Evolutionary conservation across 2,329 filamentous ascomycete genomes (phyloP).

Genomic region (Corinectria fuckeliana): DNA sequence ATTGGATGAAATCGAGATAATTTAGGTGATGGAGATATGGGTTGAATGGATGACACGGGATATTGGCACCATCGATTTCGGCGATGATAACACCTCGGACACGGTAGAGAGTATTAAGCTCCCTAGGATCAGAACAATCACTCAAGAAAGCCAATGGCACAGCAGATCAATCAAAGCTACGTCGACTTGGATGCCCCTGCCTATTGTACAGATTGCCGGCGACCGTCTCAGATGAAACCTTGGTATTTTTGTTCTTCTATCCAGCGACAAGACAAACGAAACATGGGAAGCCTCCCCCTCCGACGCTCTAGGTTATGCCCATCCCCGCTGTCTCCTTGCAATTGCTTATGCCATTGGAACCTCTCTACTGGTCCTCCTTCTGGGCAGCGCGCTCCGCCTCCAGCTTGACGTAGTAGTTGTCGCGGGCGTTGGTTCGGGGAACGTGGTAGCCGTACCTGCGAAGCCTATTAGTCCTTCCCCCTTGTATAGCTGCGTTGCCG

Average conservation of each 20-base stretch:
- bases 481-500: neutral
- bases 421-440: slow-evolving; percentile 64
- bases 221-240: slow-evolving; percentile 33
- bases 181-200: slow-evolving; percentile 36
- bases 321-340: slow-evolving; percentile 8
- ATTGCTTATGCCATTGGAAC: slow-evolving; percentile 1
- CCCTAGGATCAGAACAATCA: neutral
- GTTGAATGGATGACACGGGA: neutral
- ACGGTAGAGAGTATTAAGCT: neutral
- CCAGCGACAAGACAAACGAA: slow-evolving; percentile 37
- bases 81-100: neutral
- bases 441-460: slow-evolving; percentile 68
- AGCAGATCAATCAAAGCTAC: slow-evolving; percentile 22
- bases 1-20: neutral
- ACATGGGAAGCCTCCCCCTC: slow-evolving; percentile 22
- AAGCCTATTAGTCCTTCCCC: slow-evolving; percentile 13
- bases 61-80: neutral
- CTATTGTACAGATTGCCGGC: slow-evolving; percentile 38
- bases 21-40: neutral
- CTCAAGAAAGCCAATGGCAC: slow-evolving; percentile 9
- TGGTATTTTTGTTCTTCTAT: slow-evolving; percentile 35
- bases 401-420: slow-evolving; percentile 64
- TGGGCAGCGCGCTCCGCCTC: slow-evolving; percentile 61
- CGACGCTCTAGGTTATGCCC: slow-evolving; percentile 24
- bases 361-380: slow-evolving; percentile 39